Base-by-base conservation (phyloP, 441 rosid species). In the Oxalis stricta region DNA sequence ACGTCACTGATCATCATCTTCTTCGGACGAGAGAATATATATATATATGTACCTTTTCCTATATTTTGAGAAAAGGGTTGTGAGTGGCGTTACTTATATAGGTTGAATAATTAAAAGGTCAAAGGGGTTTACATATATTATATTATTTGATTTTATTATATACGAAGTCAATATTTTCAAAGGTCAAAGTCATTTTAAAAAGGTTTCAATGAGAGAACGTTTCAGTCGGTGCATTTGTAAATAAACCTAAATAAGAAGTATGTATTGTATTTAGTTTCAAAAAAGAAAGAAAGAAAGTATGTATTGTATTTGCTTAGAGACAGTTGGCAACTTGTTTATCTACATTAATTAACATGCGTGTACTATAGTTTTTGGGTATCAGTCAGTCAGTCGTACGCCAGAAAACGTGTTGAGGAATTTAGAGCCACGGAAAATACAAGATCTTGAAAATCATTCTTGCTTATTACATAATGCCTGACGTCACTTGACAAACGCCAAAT, bases 51-150 rank as follows among this genome's bases (percentile, higher is more conserved):
- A 23, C 35, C 0, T 4, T 18, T 18, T 15, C 46, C 3, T 17
- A 16, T n/a, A 0, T 20, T 18, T 23, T 12, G 40, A 5, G 10
- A 38, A 38, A 18, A 22, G 10, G 22, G 33, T 11, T 10, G 2
- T 18, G 32, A 11, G 33, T 30, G 18, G 33, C 7, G 9, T 24
- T 11, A 13, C 4, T 34, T 68, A 53, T 65, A 65, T 73, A 70
- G 55, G 74, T 71, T 70, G 75, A 60, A 52, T 55, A 54, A 11
- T 7, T 14, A 24, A 14, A 40, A 52, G 52, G 79, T 70, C 69
- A 51, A 26, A 45, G 29, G 7, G 34, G 31, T 26, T 8, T 26
- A 1, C 10, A 4, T 24, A 4, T 24, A 24, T 26, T n/a, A n/a
- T n/a, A n/a, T n/a, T n/a, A 5, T 26, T 8, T 26, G 31, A 26